Conservation (phyloP, 768 basidiomycete species). For the Tulasnella sp. region DNA sequence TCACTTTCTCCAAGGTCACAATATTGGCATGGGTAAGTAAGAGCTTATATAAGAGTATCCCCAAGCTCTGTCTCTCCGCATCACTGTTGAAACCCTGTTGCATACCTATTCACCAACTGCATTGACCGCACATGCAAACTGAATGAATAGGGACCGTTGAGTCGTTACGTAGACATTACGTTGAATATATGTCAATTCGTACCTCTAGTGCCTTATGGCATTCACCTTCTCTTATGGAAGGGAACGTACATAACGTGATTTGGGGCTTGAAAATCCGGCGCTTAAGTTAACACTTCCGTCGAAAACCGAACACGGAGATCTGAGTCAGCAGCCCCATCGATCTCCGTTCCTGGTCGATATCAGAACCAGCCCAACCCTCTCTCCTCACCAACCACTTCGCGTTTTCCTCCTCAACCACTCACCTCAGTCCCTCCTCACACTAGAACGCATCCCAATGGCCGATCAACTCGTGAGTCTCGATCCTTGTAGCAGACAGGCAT, state of each 20-base stretch:
- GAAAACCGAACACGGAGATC: background rate
- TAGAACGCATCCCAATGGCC: conserved; percentile 29
- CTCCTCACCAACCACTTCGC: background rate
- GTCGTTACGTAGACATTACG: no score
- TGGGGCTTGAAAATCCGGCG: background rate
- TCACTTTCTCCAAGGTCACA: no score
- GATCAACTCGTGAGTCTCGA: conserved; percentile 39
- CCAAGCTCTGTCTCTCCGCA: no score
- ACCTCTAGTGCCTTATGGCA: no score
- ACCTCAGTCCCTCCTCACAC: background rate
- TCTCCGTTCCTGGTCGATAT: background rate
- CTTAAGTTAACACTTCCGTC: background rate
- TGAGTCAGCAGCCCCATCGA: background rate
- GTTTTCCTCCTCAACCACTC: conserved; percentile 4
- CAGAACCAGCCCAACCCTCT: background rate
- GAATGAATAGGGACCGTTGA: no score
- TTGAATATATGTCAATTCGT: no score
- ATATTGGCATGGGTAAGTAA: no score
- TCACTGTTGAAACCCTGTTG: background rate
- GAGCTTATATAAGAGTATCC: no score
- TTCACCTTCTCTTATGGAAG: no score
- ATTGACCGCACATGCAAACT: no score
- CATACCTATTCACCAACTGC: no score
- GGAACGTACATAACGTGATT: background rate
- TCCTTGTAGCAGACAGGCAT: background rate